These are phyloP conservation scores for Calocybe indica DNA, from an alignment of 768 basidiomycete genomes.

Conservation along the genomic window DNA sequence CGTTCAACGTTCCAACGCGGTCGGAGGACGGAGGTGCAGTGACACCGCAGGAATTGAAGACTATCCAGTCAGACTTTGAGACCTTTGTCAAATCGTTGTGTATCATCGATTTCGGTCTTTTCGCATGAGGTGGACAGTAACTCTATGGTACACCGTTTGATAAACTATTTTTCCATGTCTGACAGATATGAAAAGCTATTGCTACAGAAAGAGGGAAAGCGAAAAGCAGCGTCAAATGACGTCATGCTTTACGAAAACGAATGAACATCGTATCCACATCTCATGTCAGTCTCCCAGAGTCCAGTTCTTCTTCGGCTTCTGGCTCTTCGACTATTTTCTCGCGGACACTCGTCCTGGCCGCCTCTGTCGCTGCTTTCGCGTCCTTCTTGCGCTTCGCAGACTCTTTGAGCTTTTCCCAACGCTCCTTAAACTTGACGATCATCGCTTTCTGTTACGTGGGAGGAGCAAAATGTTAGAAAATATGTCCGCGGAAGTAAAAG, in stretches of 20 bases:
- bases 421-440: conserved; percentile 77
- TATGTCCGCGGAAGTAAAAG: not conserved
- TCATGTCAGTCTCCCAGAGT: conserved; percentile 20
- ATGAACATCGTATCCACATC: conserved; percentile 5
- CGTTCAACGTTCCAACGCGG: conserved; percentile 70
- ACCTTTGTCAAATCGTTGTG: conserved; percentile 50
- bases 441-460: conserved; percentile 58
- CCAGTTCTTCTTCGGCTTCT: conserved; percentile 45
- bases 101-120: conserved; percentile 66
- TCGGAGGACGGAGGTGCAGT: conserved; percentile 40
- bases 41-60: conserved; percentile 26
- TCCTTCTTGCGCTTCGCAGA: conserved; percentile 84
- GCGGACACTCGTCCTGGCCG: conserved; percentile 38
- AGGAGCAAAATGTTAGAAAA: conserved; percentile 9
- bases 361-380: conserved; percentile 51
- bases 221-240: too few relatives aligned
- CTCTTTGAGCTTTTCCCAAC: conserved; percentile 89
- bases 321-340: conserved; percentile 75
- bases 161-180: not conserved
- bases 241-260: too few relatives aligned
- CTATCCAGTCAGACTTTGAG: conserved; percentile 44
- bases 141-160: not conserved
- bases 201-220: not conserved
- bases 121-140: conserved; percentile 37
- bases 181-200: not conserved